Evolutionary conservation across 164 flowering plant species (phyloP).

Genomic region (Dillenia turbinata): DNA sequence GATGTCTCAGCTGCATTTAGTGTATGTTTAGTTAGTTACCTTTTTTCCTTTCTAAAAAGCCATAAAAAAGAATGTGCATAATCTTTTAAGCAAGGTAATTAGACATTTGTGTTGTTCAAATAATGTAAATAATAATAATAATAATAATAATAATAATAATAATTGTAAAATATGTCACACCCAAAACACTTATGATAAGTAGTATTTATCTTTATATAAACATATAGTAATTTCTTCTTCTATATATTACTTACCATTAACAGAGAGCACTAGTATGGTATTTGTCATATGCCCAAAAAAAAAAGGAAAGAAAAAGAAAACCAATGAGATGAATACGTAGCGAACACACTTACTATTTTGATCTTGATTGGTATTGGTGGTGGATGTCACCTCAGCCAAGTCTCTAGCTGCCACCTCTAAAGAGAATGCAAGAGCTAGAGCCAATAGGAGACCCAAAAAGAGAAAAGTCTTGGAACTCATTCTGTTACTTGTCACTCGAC

Average conservation of each 20-base stretch:
- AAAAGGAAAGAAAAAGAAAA: neutral
- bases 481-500: neutral
- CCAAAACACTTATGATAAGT: too few species aligned
- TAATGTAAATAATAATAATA: too few species aligned
- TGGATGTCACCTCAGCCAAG: constrained; percentile 6
- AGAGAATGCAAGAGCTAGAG: constrained; percentile 22
- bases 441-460: constrained; percentile 16
- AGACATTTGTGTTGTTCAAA: too few species aligned
- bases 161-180: too few species aligned
- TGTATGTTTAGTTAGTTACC: neutral
- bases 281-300: neutral
- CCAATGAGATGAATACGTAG: neutral
- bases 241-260: too few species aligned
- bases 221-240: too few species aligned
- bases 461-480: constrained; percentile 26
- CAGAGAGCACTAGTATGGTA: too few species aligned
- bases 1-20: constrained; percentile 1
- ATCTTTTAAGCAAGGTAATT: too few species aligned
- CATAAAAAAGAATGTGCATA: neutral
- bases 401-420: constrained; percentile 23
- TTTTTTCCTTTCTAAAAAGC: neutral
- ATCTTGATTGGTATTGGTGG: neutral
- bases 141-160: too few species aligned
- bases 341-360: neutral
- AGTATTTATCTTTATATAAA: too few species aligned